These are phyloP conservation scores for Myriangium duriaei DNA, from an alignment of 2,329 filamentous ascomycete genomes.

Conservation along the genomic window DNA sequence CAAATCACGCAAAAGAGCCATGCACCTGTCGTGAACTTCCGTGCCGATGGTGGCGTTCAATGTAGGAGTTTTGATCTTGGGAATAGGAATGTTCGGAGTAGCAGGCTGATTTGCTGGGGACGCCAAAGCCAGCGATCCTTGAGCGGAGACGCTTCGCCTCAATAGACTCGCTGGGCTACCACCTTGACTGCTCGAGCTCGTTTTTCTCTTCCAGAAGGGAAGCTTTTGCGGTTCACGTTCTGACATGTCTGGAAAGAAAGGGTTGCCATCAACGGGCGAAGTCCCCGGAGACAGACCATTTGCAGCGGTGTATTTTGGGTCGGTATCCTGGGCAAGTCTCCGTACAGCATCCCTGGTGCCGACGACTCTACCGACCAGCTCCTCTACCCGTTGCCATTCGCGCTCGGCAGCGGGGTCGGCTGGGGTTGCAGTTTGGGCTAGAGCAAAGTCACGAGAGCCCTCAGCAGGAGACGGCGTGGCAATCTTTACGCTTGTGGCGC, in stretches of 20 bases:
- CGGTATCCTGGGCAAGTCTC: slow-evolving; percentile 73
- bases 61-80: slow-evolving; percentile 11
- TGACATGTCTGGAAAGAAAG: slow-evolving; percentile 22
- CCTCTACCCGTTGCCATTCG: slow-evolving; percentile 80
- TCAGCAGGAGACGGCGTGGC: slow-evolving; percentile 12
- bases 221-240: slow-evolving; percentile 42
- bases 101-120: slow-evolving; percentile 22
- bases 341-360: slow-evolving; percentile 82
- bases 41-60: slow-evolving; percentile 22
- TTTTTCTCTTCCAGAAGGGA: slow-evolving; percentile 87
- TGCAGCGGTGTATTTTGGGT: slow-evolving; percentile 45
- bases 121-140: slow-evolving; percentile 31
- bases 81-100: slow-evolving; percentile 22
- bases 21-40: slow-evolving; percentile 68
- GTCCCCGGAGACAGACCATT: slow-evolving; percentile 13
- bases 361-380: slow-evolving; percentile 71
- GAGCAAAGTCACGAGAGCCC: background rate
- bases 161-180: slow-evolving; percentile 31
- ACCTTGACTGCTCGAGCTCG: slow-evolving; percentile 35
- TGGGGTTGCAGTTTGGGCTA: slow-evolving; percentile 7
- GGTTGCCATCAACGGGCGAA: slow-evolving; percentile 16
- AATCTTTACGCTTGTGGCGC: slow-evolving; percentile 49
- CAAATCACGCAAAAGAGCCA: slow-evolving; percentile 70
- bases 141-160: slow-evolving; percentile 40
- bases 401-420: slow-evolving; percentile 49